Base-by-base conservation (phyloP, 805 yeast species). In the Alloascoidea africana region DNA sequence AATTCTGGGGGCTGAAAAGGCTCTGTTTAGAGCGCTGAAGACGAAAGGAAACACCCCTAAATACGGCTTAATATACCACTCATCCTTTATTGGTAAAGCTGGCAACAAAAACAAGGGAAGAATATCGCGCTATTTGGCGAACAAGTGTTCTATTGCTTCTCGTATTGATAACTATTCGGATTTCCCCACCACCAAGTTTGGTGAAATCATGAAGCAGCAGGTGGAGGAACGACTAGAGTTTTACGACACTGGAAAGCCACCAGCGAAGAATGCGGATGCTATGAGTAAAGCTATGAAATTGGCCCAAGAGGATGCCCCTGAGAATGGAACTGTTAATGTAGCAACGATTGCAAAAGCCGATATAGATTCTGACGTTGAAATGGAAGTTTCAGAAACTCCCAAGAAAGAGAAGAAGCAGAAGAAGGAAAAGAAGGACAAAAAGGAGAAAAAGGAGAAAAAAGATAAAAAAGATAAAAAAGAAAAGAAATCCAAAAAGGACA, bases 101-200 rank as follows among this genome's bases (percentile, higher is more conserved):
- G 68, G 86, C 45, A 78, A 93, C 47, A 91, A 91, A 70, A 91
- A 91, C 70, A 91, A 91, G 76, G 98, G 98, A 63, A 81, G 97
- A 73, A 91, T 91, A 50, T 89, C 98, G 36, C 81, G 98, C 67
- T 91, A 87, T 66, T 70, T 91, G 63, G 98, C 98, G 48, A 91
- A 91, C 80, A 91, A 91, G 66, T 89, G 97, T 74, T 81, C 98
- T 33, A 89, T 91, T 65, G 98, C 98, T 42, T 85, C 96, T 38
- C 85, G 98, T 73, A 89, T 91, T 54, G 98, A 91, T 66, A 85
- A 85, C 67, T 91, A 85, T 63, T 80, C 96, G 41, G 98, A 91
- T 58, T 83, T 79, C 58, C 96, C 98, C 53, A 69, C 85, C 34
- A 81, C 79, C 44, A 83, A 74, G 38, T 91, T 91, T 51, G 98